phyloP scores from a whole-genome alignment of 805 yeast genomes.

The Pichia nanzhaoensis region DNA sequence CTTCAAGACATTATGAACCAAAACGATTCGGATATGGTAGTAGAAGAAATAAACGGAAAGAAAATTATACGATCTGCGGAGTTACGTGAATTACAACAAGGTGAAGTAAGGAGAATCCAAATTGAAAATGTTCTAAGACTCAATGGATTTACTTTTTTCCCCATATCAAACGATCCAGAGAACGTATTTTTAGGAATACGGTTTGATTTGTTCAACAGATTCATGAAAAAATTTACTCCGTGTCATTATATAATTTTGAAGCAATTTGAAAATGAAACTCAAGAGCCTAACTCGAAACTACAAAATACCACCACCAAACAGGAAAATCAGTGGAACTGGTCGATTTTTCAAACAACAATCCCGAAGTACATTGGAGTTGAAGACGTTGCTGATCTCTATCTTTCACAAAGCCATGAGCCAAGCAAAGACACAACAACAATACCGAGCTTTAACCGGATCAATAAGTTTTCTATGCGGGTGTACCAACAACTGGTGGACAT shows the following conservation, averaged over 20 bases:
- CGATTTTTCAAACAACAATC: conserved; percentile 29
- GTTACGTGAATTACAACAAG: conserved; percentile 1
- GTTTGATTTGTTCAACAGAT: conserved; percentile 37
- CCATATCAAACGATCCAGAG: conserved; percentile 29
- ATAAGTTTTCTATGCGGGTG: conserved; percentile 22
- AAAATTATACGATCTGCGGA: background rate
- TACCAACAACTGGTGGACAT: conserved; percentile 22
- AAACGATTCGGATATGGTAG: background rate
- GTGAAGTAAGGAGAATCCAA: conserved; percentile 25
- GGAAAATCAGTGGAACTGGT: conserved; percentile 19
- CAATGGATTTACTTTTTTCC: conserved; percentile 46
- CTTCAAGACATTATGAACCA: conserved; percentile 9
- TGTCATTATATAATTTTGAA: conserved; percentile 46
- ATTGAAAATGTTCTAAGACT: conserved; percentile 43
- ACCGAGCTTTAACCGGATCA: conserved; percentile 13
- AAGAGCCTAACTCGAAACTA: background rate
- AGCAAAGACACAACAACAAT: background rate
- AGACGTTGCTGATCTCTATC: conserved; percentile 19
- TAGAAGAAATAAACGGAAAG: conserved; percentile 6
- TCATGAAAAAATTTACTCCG: conserved; percentile 25
- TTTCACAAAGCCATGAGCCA: conserved; percentile 14
- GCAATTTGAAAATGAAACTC: conserved; percentile 3
- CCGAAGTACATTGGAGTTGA: conserved; percentile 28
- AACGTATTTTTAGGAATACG: conserved; percentile 40
- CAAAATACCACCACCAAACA: too few species aligned